Evolutionary conservation across 306 rosid genomes (phyloP).

Genomic region (Acacia confusa): DNA sequence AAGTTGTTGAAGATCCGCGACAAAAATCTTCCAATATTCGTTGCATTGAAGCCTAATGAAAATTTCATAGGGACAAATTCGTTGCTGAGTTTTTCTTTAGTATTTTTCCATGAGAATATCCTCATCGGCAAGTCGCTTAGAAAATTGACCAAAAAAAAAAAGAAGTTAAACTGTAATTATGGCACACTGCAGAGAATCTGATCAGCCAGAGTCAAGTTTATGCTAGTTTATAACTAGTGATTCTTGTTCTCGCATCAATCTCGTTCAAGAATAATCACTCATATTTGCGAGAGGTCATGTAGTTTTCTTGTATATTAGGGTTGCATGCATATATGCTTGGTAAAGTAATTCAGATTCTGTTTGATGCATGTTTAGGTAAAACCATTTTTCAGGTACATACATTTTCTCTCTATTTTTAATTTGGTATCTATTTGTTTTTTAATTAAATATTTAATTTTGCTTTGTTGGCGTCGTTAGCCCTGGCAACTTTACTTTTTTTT

Average conservation of each 20-base stretch:
- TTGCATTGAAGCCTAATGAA: slow-evolving; percentile 2
- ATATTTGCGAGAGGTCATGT: not conserved
- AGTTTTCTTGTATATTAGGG: slow-evolving; percentile 27
- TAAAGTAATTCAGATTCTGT: slow-evolving; percentile 24
- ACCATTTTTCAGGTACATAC: too few species aligned
- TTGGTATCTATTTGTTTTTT: too few species aligned
- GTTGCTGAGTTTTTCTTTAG: slow-evolving; percentile 1
- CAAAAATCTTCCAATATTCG: not conserved
- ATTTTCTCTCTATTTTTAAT: too few species aligned
- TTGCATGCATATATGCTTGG: not conserved
- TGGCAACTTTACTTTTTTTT: too few species aligned
- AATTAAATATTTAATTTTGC: too few species aligned
- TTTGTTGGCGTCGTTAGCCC: too few species aligned
- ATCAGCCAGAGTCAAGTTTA: slow-evolving; percentile 40
- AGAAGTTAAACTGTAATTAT: not conserved
- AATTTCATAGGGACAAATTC: not conserved
- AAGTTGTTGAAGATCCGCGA: not conserved
- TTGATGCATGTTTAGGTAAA: not conserved
- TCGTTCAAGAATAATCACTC: slow-evolving; percentile 26
- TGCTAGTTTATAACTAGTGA: slow-evolving; percentile 26
- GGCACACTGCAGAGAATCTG: slow-evolving; percentile 35
- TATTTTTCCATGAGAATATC: not conserved
- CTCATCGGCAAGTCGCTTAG: not conserved
- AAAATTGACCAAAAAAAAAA: slow-evolving; percentile 3
- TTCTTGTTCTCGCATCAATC: slow-evolving; percentile 16